These are phyloP conservation scores for Paecilomyces variotii DNA, from an alignment of 2,329 filamentous ascomycete species.

Conservation along the genomic window DNA sequence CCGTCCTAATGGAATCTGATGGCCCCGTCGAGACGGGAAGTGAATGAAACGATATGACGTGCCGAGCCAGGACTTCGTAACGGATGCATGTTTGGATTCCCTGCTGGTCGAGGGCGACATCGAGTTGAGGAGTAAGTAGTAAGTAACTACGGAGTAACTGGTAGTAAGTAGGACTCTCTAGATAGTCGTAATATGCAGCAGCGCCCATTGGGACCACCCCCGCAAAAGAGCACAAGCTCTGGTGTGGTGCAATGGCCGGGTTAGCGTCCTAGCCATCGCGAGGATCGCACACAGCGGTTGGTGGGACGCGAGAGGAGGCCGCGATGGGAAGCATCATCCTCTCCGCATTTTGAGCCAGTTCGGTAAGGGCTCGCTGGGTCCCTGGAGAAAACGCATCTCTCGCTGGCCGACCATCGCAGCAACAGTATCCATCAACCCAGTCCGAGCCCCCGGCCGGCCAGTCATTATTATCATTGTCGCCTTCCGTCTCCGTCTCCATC, in stretches of 20 bases:
- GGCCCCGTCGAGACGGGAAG: neutral
- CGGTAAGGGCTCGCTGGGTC: neutral
- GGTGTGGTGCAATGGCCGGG: neutral
- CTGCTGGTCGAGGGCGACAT: no score
- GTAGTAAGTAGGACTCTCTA: no score
- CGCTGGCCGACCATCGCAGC: neutral
- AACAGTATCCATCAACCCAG: neutral
- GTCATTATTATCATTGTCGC: conserved; percentile 5
- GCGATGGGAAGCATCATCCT: neutral
- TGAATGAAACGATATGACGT: neutral
- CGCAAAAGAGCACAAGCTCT: neutral
- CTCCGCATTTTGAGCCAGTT: neutral
- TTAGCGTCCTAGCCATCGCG: neutral
- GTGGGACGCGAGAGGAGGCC: neutral
- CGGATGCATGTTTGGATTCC: neutral
- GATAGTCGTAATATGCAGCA: neutral
- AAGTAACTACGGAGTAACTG: no score
- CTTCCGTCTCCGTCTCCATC: conserved; percentile 5
- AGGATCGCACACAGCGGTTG: neutral
- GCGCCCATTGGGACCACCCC: neutral
- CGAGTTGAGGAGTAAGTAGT: no score
- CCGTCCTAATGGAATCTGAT: neutral
- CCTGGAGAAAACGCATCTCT: neutral
- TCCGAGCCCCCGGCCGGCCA: conserved; percentile 2
- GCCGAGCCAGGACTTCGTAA: neutral